Evolutionary conservation across 208 protist genomes (phyloP).

Genomic region (Strigomonas galati): DNA sequence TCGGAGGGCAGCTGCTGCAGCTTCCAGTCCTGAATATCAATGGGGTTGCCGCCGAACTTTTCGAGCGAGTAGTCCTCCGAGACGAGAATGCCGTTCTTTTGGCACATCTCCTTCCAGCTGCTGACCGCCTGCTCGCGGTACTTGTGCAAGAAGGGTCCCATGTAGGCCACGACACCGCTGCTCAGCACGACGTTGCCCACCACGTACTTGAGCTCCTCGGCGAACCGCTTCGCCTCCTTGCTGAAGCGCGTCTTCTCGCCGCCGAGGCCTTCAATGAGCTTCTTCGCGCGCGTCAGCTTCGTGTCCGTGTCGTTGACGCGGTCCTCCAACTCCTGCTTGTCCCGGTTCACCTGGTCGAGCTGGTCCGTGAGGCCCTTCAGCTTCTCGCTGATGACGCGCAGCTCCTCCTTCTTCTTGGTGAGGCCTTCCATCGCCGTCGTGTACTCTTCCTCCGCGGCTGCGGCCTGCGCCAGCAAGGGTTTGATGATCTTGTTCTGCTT

Average conservation of each 20-base stretch:
- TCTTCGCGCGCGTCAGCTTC: constrained; percentile 93
- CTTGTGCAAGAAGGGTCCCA: constrained; percentile 94
- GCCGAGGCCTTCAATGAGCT: constrained; percentile 93
- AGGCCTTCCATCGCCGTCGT: constrained; percentile 82
- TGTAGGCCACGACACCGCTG: constrained; percentile 94
- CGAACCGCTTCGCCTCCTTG: constrained; percentile 75
- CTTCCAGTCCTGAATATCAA: constrained; percentile 93
- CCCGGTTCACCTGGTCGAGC: constrained; percentile 79
- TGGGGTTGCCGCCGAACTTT: constrained; percentile 85
- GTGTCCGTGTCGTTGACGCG: constrained; percentile 92
- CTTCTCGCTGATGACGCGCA: constrained; percentile 90
- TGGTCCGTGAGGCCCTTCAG: constrained; percentile 74
- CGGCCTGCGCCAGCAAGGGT: constrained; percentile 89
- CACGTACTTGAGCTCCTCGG: constrained; percentile 81
- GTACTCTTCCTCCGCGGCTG: constrained; percentile 81
- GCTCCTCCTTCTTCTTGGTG: constrained; percentile 90
- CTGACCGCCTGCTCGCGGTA: constrained; percentile 81
- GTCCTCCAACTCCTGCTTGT: constrained; percentile 91
- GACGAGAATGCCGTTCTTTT: constrained; percentile 64
- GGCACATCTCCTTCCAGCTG: constrained; percentile 77
- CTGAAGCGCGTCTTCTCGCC: constrained; percentile 94
- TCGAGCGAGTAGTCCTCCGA: constrained; percentile 84
- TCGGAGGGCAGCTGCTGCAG: constrained; percentile 91
- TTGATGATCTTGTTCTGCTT: constrained; percentile 96
- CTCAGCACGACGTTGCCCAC: constrained; percentile 95